These are phyloP conservation scores for Plasmodium adleri DNA, from an alignment of 169 alveolate species.

Conservation along the genomic window DNA sequence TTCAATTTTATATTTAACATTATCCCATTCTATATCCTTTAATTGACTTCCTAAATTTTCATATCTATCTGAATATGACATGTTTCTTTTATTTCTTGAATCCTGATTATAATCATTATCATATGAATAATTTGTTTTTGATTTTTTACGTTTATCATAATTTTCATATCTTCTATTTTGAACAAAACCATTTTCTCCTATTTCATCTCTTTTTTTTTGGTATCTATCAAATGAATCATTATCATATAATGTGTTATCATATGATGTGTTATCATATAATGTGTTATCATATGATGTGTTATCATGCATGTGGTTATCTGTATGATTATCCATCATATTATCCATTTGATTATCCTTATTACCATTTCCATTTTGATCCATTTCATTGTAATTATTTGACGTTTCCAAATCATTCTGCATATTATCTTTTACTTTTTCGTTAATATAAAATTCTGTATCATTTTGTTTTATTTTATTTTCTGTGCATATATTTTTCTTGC, in stretches of 20 bases:
- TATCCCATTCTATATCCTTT: slow-evolving; percentile 81
- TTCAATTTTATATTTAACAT: slow-evolving; percentile 78
- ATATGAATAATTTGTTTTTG: neutral
- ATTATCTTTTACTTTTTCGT: too few relatives aligned
- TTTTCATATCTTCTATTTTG: slow-evolving; percentile 3
- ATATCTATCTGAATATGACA: slow-evolving; percentile 40
- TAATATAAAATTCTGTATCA: neutral
- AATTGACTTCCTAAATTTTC: slow-evolving; percentile 58
- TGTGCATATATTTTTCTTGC: slow-evolving; percentile 2
- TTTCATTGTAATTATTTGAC: neutral
- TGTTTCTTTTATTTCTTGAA: slow-evolving; percentile 17
- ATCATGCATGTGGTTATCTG: neutral
- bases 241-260: neutral
- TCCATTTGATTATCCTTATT: neutral
- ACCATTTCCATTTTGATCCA: neutral
- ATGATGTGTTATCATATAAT: too few relatives aligned
- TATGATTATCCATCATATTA: neutral
- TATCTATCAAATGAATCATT: slow-evolving; percentile 21
- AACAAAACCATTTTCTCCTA: slow-evolving; percentile 54
- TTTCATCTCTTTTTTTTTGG: slow-evolving; percentile 12
- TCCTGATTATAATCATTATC: neutral
- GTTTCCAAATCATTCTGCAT: neutral
- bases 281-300: neutral
- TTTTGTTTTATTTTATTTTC: slow-evolving; percentile 11
- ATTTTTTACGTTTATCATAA: slow-evolving; percentile 10